phyloP scores from a whole-genome alignment of 1,284 basidiomycete genomes.

The Coriolopsis trogii region DNA sequence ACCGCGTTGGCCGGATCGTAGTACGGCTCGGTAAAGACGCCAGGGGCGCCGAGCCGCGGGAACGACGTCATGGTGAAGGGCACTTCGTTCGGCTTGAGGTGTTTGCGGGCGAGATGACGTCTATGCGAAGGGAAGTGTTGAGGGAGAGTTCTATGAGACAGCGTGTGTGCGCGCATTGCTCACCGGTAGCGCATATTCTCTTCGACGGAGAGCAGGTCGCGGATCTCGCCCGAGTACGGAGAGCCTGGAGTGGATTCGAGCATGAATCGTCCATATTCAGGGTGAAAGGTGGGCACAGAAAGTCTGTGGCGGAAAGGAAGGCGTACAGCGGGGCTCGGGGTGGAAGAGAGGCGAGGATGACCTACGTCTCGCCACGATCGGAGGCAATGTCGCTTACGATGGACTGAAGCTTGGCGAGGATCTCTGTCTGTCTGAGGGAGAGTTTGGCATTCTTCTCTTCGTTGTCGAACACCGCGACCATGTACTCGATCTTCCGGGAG shows the following conservation, averaged over 20 bases:
- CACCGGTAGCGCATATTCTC: conserved; percentile 74
- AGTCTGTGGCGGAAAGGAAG: conserved; percentile 47
- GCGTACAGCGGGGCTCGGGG: conserved; percentile 8
- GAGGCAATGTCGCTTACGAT: conserved; percentile 71
- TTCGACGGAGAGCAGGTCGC: conserved; percentile 90
- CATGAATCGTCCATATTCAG: conserved; percentile 99
- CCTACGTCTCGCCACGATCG: conserved; percentile 63
- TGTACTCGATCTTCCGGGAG: conserved; percentile 96
- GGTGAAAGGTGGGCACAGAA: conserved; percentile 92
- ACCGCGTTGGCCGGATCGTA: conserved; percentile 74
- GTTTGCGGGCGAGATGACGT: conserved; percentile 81
- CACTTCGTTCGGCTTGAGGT: conserved; percentile 86
- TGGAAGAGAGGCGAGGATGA: conserved; percentile 8
- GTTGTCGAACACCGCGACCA: conserved; percentile 90
- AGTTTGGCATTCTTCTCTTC: conserved; percentile 81
- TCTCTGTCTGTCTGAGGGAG: conserved; percentile 93
- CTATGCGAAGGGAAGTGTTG: conserved; percentile 42
- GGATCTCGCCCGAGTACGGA: conserved; percentile 88
- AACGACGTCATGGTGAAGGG: conserved; percentile 96
- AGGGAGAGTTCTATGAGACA: too few species aligned
- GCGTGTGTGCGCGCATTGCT: conserved; percentile 1
- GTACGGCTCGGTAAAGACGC: conserved; percentile 91
- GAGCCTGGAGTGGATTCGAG: conserved; percentile 96
- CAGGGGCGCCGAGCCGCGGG: conserved; percentile 87
- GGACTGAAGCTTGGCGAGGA: conserved; percentile 79